Evolutionary conservation across 202 grass and related monocot genomes (phyloP).

Genomic region (Zizania palustris): DNA sequence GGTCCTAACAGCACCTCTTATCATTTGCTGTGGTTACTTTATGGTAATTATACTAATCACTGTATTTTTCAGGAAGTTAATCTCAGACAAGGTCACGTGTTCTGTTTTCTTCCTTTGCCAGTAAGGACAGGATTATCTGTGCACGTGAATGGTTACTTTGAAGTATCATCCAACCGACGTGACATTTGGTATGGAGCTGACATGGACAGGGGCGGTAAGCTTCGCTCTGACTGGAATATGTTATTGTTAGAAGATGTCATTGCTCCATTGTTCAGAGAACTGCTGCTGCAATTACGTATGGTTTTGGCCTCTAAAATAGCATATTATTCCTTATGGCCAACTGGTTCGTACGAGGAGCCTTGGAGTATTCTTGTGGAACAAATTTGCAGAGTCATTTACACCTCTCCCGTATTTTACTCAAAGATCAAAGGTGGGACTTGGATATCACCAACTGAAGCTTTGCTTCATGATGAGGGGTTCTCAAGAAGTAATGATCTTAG

Average conservation of each 20-base stretch:
- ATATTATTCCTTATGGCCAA: conserved; percentile 96
- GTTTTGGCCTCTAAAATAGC: conserved; percentile 49
- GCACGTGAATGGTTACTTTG: conserved; percentile 98
- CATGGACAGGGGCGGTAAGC: conserved; percentile 97
- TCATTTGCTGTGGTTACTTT: conserved; percentile 23
- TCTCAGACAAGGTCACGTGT: conserved; percentile 81
- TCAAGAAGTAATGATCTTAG: conserved; percentile 67
- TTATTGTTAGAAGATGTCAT: conserved; percentile 83
- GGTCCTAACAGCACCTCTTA: neutral
- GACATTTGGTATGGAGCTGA: conserved; percentile 97
- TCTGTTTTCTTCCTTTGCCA: conserved; percentile 98
- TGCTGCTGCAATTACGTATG: conserved; percentile 61
- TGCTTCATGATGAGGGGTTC: conserved; percentile 78
- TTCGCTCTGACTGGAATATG: conserved; percentile 96
- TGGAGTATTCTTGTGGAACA: conserved; percentile 84
- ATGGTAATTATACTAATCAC: conserved; percentile 32
- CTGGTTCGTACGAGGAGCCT: conserved; percentile 82
- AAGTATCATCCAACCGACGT: conserved; percentile 94
- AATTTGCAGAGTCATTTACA: conserved; percentile 75
- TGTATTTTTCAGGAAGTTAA: conserved; percentile 66
- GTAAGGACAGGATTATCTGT: conserved; percentile 86
- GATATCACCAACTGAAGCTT: conserved; percentile 74
- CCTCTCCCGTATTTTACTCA: conserved; percentile 75
- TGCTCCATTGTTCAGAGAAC: conserved; percentile 78
- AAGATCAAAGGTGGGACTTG: conserved; percentile 66